Evolutionary conservation across 1,284 basidiomycete genomes (phyloP), one percentile per base, ranked within the genome.

Genomic region (Puccinia polysora): DNA sequence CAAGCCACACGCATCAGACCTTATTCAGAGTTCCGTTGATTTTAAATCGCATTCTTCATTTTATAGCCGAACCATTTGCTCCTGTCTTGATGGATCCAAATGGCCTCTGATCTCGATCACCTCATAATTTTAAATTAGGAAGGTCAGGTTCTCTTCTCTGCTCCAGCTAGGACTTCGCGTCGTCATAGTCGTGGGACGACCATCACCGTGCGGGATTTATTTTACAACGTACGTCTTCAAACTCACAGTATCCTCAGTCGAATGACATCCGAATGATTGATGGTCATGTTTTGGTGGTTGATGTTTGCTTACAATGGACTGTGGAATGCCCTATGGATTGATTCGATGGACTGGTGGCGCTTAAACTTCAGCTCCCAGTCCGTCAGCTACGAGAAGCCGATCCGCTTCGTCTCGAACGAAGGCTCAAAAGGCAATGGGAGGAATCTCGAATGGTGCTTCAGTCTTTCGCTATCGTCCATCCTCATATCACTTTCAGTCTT

Each of bases 401-500:
- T 59, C 65, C 50, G 2, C 5, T 20, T 0, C 23, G 23, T 30
- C 40, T 50, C 12, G 38, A 60, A 34, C 67, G 52, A 34, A 55
- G 52, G 12, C 38, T 68, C 25, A 65, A 59, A 59, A 52, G 53
- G 8, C 50, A 68, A 47, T 68, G 50, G 50, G 55, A 60, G 32
- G 58, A 70, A 59, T 52, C 28, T 30, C 45, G 30, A 34, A 34
- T 34, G 15, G 28, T n/a, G 2, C 28, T 70, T 23, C 40, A 70
- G 60, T 23, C 45, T 34, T 53, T 70, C 7, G 67, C 67, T 18
- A 70, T 70, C 30, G 45, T 40, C 32, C 28, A 70, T 43, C 56
- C 67, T 50, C 55, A 70, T 28, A 58, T 70, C 18, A 52, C 36
- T 23, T 70, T 70, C 47, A 52, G n/a, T 49, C 47, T 70, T 47